A percentile compares a stretch with the other conserved stretches of the same genome.
Conservation (phyloP, 2,329 filamentous ascomycete genomes). For the Botryotinia calthae region DNA sequence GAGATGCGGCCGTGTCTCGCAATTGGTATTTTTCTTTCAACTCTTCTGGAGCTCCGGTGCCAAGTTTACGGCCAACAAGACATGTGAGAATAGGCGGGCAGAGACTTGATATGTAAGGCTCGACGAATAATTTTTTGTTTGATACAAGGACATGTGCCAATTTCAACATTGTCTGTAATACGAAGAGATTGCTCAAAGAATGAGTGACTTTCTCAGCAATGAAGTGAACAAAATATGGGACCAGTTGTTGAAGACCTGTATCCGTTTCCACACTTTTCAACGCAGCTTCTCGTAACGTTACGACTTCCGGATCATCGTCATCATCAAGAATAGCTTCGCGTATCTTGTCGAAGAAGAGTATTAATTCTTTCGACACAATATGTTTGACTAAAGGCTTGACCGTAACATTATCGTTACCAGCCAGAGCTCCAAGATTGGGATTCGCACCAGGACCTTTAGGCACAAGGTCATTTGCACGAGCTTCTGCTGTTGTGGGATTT, state of each 20-base stretch:
- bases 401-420: conserved; percentile 76
- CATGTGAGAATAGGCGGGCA: conserved; percentile 90
- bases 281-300: conserved; percentile 74
- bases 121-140: conserved; percentile 74
- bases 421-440: conserved; percentile 76
- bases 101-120: conserved; percentile 61
- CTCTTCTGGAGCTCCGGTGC: conserved; percentile 51
- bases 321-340: conserved; percentile 86
- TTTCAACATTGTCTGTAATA: conserved; percentile 88
- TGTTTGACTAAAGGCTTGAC: conserved; percentile 94
- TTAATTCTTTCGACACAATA: conserved; percentile 90
- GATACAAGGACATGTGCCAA: conserved; percentile 79
- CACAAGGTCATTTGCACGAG: conserved; percentile 77
- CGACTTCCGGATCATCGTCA: conserved; percentile 73
- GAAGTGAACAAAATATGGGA: conserved; percentile 96
- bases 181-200: conserved; percentile 83
- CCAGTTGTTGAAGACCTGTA: conserved; percentile 88
- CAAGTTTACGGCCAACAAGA: conserved; percentile 72
- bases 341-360: conserved; percentile 96
- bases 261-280: conserved; percentile 83
- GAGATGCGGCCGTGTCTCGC: conserved; percentile 77
- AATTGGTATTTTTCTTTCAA: conserved; percentile 70
- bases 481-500: conserved; percentile 85
- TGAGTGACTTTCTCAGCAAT: conserved; percentile 96
- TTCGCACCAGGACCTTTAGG: conserved; percentile 90